Conservation (phyloP, 23 red algal genomes). For the Pyropia haitanensis region DNA sequence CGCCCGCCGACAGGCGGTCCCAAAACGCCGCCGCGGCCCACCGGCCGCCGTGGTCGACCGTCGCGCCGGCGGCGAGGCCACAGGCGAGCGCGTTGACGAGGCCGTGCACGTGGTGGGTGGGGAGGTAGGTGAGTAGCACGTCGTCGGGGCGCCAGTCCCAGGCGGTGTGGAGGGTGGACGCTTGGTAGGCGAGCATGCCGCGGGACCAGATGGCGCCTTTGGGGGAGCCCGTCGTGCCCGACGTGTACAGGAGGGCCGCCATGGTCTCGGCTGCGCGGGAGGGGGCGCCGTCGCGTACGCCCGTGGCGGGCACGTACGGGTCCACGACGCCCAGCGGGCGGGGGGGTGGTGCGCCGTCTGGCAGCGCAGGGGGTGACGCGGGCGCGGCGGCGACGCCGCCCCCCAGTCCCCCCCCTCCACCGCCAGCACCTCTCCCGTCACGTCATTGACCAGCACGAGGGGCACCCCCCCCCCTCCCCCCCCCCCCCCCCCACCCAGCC, state of each 20-base stretch:
- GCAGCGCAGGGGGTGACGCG: too few relatives aligned
- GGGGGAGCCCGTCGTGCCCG: slow-evolving; percentile 86
- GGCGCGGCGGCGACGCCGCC: too few relatives aligned
- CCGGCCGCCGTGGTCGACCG: slow-evolving; percentile 23
- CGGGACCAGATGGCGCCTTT: slow-evolving; percentile 89
- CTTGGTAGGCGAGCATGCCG: slow-evolving; percentile 72
- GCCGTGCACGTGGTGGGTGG: slow-evolving; percentile 87
- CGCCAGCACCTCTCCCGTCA: too few relatives aligned
- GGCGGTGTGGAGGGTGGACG: slow-evolving; percentile 19
- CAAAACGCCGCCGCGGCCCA: slow-evolving; percentile 35
- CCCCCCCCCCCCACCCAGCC: too few relatives aligned
- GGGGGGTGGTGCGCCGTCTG: too few relatives aligned
- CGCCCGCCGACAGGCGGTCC: slow-evolving; percentile 7
- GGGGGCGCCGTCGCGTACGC: too few relatives aligned
- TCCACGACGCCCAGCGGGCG: too few relatives aligned
- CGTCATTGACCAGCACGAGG: too few relatives aligned
- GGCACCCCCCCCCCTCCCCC: too few relatives aligned
- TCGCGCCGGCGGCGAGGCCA: slow-evolving; percentile 55
- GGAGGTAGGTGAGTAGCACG: slow-evolving; percentile 64
- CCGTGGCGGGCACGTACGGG: too few relatives aligned
- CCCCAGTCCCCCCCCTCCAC: too few relatives aligned
- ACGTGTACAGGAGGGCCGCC: slow-evolving; percentile 72
- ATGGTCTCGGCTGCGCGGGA: too few relatives aligned
- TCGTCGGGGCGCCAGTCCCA: slow-evolving; percentile 51
- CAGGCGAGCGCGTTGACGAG: slow-evolving; percentile 55